Evolutionary conservation across 148 eudicot genomes (phyloP).

Genomic region (Cornus kousa): DNA sequence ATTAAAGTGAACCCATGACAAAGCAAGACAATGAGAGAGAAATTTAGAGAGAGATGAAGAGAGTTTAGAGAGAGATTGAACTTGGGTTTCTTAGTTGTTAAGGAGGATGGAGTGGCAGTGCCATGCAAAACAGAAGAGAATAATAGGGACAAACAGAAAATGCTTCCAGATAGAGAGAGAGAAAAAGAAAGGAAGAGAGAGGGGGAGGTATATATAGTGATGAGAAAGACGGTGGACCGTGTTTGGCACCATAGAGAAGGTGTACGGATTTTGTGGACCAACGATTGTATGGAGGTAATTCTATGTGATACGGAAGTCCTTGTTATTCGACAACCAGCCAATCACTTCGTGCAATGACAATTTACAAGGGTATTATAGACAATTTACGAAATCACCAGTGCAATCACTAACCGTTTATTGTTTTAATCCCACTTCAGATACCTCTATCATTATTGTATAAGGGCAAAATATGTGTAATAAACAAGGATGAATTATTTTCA

Average conservation of each 20-base stretch:
- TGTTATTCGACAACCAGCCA: not conserved
- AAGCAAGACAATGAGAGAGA: not conserved
- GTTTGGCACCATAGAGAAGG: not conserved
- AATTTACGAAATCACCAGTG: no score
- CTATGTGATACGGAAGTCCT: not conserved
- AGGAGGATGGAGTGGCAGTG: slow-evolving; percentile 25
- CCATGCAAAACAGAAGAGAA: slow-evolving; percentile 36
- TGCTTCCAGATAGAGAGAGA: not conserved
- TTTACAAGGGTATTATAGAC: not conserved
- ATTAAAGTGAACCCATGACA: not conserved
- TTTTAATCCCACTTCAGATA: no score
- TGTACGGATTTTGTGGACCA: not conserved
- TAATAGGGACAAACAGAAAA: slow-evolving; percentile 21
- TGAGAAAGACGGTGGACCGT: not conserved
- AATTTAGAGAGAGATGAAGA: no score
- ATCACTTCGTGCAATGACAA: not conserved
- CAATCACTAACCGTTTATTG: no score
- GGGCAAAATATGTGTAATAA: no score
- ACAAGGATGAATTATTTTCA: no score
- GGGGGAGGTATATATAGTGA: not conserved
- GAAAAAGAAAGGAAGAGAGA: not conserved
- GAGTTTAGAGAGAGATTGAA: not conserved
- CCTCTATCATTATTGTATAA: no score
- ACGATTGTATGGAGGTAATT: not conserved
- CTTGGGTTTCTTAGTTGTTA: slow-evolving; percentile 9